Base-by-base conservation (phyloP, 2,329 filamentous ascomycete genomes). In the Nigrospora sphaerica region DNA sequence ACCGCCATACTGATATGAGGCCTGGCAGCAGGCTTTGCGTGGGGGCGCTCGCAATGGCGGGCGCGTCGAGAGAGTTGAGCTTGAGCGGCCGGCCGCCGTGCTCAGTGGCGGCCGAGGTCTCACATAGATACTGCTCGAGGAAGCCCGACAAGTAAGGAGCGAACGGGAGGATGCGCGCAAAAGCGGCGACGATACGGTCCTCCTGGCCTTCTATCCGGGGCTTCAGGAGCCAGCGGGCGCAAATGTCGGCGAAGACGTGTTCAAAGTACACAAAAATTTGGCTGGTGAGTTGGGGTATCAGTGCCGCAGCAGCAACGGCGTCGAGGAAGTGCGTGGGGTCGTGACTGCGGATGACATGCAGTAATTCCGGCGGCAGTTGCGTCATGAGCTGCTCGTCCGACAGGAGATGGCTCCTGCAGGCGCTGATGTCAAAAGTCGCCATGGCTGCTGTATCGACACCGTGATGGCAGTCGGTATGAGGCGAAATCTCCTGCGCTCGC, bases 111-210 rank as follows among this genome's bases (percentile, higher is more conserved):
- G 46, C 46, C 45, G 60, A 59, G 39, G 57, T 63, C 39, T 62
- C 59, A 46, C 56, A 57, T 50, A 70, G 59, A 56, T 68, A 68
- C 46, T 54, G 55, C 55, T 83, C 78, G 51, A 88, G 77, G 62
- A 90, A 88, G 49, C 82, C 78, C 45, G 84, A 81, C 38, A 97
- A 73, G 61, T 92, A 81, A 43, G 89, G 86, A 54, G 87, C 86
- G 71, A 93, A 84, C 16, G 89, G 88, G 56, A 96, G 65, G 52
- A 95, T 75, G 58, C 86, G 79, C 50, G 87, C 85, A 68, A 95
- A 86, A 32, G 87, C 85, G 46, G 83, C 77, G 52, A 92, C 75
- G 44, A 85, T 66, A 46, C 57, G 64, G 56, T 63, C 65, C 55
- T 66, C 65, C 54, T 57, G 63, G 46, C 52, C 55, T 52, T 64